Conservation (phyloP, 768 basidiomycete species). For the Tulasnella calospora region DNA sequence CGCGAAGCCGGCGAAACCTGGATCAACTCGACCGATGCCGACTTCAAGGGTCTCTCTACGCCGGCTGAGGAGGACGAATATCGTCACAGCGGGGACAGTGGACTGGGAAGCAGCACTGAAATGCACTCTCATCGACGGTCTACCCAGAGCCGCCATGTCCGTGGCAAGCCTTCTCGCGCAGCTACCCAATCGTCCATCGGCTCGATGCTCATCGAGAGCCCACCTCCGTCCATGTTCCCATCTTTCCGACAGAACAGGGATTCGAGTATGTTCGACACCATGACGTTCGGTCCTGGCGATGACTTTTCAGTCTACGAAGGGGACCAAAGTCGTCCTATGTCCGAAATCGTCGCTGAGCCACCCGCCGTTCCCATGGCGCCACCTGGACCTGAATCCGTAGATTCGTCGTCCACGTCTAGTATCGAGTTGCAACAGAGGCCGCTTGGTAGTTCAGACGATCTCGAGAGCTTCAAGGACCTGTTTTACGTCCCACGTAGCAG, state of each 20-base stretch:
- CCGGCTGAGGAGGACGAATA: conserved; percentile 4
- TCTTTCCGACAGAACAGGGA: conserved; percentile 15
- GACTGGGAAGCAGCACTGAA: conserved; percentile 20
- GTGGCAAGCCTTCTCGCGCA: conserved; percentile 4
- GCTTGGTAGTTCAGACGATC: conserved; percentile 27
- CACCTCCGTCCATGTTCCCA: conserved; percentile 26
- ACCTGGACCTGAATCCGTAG: background rate
- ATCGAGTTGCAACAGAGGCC: background rate
- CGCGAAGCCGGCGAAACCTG: conserved; percentile 21
- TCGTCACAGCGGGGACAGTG: conserved; percentile 12
- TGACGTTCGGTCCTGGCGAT: conserved; percentile 16
- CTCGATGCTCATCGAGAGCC: conserved; percentile 20
- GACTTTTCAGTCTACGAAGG: conserved; percentile 2
- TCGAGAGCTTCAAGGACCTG: conserved; percentile 27
- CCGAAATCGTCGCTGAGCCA: background rate
- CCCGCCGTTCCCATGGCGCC: background rate
- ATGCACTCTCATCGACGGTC: background rate
- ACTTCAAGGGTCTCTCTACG: background rate
- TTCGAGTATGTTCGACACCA: conserved; percentile 10
- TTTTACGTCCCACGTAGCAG: conserved; percentile 26
- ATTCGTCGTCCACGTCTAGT: conserved; percentile 9
- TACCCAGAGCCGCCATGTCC: background rate
- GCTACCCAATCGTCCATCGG: conserved; percentile 10
- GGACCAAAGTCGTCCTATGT: background rate
- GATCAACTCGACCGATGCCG: conserved; percentile 17